phyloP scores from a whole-genome alignment of 228 moss, liverwort and hornwort species.

The Sphagnum fallax region DNA sequence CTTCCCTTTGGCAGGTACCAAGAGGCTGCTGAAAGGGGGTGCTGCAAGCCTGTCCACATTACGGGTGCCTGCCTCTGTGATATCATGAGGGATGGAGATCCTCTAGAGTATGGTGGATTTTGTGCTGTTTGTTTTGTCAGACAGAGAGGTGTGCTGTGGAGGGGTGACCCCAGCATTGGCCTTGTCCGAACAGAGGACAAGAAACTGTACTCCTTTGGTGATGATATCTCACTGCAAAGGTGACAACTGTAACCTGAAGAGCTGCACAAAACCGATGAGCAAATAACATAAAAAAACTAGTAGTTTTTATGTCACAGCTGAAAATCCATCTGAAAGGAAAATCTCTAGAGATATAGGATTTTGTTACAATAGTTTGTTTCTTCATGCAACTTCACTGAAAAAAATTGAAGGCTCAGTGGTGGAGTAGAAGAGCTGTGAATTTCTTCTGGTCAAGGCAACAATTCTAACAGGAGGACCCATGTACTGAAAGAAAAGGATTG shows the following conservation, averaged over 20 bases:
- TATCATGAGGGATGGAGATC: slow-evolving; percentile 15
- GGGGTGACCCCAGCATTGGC: slow-evolving; percentile 35
- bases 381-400: background rate
- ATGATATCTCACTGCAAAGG: slow-evolving; percentile 34
- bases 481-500: background rate
- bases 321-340: background rate
- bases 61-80: slow-evolving; percentile 11
- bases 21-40: slow-evolving; percentile 9
- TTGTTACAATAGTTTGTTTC: background rate
- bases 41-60: slow-evolving; percentile 10
- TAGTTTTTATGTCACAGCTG: background rate
- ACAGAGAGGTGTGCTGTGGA: slow-evolving; percentile 33
- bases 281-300: background rate
- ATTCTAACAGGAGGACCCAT: too few species aligned
- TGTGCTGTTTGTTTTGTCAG: slow-evolving; percentile 39
- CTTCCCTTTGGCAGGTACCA: slow-evolving; percentile 13
- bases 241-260: background rate
- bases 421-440: background rate
- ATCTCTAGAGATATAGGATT: background rate
- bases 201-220: slow-evolving; percentile 35
- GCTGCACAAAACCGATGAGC: background rate
- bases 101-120: slow-evolving; percentile 41
- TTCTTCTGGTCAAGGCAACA: too few species aligned
- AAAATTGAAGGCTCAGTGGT: background rate
- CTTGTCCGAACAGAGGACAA: slow-evolving; percentile 24